These are phyloP conservation scores for Lentinula novae-zelandiae DNA, from an alignment of 1,284 basidiomycete species.

Conservation along the genomic window DNA sequence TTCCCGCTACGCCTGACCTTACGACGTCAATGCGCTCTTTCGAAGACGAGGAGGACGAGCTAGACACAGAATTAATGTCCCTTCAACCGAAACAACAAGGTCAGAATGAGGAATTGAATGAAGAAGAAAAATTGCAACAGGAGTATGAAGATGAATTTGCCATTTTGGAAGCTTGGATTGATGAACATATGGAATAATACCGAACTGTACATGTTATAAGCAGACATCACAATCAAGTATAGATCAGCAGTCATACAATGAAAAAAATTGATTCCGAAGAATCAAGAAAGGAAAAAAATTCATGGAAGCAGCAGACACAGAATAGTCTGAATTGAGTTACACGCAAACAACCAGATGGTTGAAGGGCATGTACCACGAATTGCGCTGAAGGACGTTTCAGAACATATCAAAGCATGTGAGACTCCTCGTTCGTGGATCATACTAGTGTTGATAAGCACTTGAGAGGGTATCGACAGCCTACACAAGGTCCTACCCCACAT, in stretches of 20 bases:
- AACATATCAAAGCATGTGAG: no score
- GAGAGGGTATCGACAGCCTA: no score
- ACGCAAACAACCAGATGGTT: no score
- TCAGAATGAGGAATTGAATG: neutral
- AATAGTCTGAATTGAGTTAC: no score
- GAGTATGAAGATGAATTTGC: slow-evolving; percentile 34
- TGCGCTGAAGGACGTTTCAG: no score
- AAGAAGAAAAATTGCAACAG: neutral
- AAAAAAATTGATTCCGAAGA: neutral
- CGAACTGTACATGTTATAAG: neutral
- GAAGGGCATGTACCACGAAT: no score
- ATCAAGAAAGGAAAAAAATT: no score
- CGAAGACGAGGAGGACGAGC: slow-evolving; percentile 11
- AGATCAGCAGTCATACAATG: no score
- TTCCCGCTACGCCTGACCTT: slow-evolving; percentile 20
- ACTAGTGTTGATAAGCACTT: no score
- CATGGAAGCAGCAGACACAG: no score
- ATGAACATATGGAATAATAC: slow-evolving; percentile 22
- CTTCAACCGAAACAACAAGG: neutral
- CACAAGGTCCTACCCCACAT: no score
- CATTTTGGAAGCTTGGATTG: slow-evolving; percentile 43
- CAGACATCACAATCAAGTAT: neutral
- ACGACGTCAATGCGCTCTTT: slow-evolving; percentile 7
- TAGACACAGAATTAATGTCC: neutral
- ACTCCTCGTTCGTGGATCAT: no score